These are phyloP conservation scores for Gynochthodes officinalis DNA, from an alignment of 257 asterid genomes.

Conservation along the genomic window DNA sequence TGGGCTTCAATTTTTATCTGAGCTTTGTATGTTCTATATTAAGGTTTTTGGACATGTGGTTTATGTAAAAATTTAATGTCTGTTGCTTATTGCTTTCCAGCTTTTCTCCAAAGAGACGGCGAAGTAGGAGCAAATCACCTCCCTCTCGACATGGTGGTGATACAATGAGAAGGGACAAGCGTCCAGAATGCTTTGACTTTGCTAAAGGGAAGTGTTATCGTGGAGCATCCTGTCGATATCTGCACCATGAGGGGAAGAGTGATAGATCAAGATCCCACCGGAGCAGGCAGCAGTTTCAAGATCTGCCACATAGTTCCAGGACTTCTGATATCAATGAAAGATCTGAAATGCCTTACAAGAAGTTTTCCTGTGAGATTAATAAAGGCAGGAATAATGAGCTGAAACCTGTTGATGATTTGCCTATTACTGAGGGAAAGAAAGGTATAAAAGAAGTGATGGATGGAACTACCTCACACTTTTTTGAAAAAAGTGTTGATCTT, in stretches of 20 bases:
- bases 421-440: conserved; percentile 32
- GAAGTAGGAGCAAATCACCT: conserved; percentile 79
- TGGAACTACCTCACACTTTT: conserved; percentile 27
- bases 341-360: conserved; percentile 22
- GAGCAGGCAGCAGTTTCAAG: conserved; percentile 46
- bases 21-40: conserved; percentile 1
- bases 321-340: conserved; percentile 33
- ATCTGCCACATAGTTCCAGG: conserved; percentile 30
- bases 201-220: conserved; percentile 78
- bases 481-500: conserved; percentile 27
- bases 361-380: conserved; percentile 26
- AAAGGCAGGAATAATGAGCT: conserved; percentile 35
- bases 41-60: conserved; percentile 3
- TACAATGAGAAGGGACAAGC: conserved; percentile 49
- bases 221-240: conserved; percentile 73
- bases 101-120: conserved; percentile 65
- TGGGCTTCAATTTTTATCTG: conserved; percentile 8
- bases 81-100: conserved; percentile 40
- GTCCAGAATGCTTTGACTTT: conserved; percentile 62
- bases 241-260: conserved; percentile 59
- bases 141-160: conserved; percentile 43
- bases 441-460: conserved; percentile 24
- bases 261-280: conserved; percentile 47
- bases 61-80: conserved; percentile 13
- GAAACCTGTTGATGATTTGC: conserved; percentile 25